Evolutionary conservation across 1,139 yeast species (phyloP).

Genomic region (Pichia sp.): DNA sequence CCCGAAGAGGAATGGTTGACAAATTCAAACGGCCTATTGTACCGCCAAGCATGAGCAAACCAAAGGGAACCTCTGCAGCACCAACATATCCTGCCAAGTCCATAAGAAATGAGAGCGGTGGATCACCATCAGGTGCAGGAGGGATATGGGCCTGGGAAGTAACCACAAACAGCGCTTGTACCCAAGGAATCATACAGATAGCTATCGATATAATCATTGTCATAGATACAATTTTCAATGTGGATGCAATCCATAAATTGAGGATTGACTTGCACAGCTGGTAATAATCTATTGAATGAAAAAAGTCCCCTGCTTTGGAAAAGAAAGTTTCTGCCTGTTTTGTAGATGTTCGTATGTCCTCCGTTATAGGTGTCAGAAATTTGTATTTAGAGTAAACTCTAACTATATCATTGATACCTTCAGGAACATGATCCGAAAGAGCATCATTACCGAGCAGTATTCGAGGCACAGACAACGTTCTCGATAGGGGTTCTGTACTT

Average conservation of each 20-base stretch:
- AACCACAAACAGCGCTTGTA: slow-evolving; percentile 69
- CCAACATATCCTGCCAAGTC: slow-evolving; percentile 78
- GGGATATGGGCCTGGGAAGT: slow-evolving; percentile 39
- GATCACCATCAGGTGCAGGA: slow-evolving; percentile 77
- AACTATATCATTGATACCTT: slow-evolving; percentile 54
- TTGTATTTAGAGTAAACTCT: slow-evolving; percentile 43
- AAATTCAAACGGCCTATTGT: slow-evolving; percentile 72
- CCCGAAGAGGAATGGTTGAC: slow-evolving; percentile 56
- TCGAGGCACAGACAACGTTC: background rate
- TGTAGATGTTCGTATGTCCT: background rate
- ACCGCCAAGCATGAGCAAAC: slow-evolving; percentile 76
- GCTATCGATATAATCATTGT: slow-evolving; percentile 31
- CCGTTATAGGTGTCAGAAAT: background rate
- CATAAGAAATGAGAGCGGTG: slow-evolving; percentile 79
- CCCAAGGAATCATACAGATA: slow-evolving; percentile 55
- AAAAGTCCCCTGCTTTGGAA: background rate
- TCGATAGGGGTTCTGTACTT: background rate
- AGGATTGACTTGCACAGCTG: slow-evolving; percentile 69
- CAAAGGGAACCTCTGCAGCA: slow-evolving; percentile 84
- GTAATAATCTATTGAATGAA: slow-evolving; percentile 6
- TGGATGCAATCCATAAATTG: slow-evolving; percentile 22
- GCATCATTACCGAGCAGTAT: background rate
- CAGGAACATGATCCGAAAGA: slow-evolving; percentile 35
- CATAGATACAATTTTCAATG: slow-evolving; percentile 40
- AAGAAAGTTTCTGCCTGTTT: slow-evolving; percentile 13